Conservation (phyloP, 2,329 filamentous ascomycete species). For the Aspergillus sp. region DNA sequence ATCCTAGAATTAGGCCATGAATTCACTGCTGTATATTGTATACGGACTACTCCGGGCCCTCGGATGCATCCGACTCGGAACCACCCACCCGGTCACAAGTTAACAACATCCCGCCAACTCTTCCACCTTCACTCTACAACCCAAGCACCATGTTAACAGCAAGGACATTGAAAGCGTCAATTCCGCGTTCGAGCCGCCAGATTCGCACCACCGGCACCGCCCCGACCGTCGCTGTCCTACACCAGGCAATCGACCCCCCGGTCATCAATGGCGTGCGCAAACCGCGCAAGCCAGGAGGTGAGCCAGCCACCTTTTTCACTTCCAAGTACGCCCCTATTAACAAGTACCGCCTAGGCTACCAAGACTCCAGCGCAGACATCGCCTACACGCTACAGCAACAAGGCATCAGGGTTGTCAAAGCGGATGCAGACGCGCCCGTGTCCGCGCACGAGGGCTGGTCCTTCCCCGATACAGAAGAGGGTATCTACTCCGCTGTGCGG, state of each 20-base stretch:
- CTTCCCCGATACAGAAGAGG: conserved; percentile 46
- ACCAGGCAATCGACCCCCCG: conserved; percentile 50
- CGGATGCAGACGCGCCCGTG: conserved; percentile 29
- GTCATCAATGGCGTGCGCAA: conserved; percentile 50
- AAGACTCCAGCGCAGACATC: conserved; percentile 52
- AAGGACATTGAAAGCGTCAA: neutral
- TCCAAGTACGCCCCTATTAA: no score
- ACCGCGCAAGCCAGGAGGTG: conserved; percentile 51
- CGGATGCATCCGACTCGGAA: no score
- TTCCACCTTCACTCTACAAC: no score
- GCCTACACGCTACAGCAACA: conserved; percentile 40
- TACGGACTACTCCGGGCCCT: no score
- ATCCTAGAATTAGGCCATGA: no score
- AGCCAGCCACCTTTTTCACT: neutral
- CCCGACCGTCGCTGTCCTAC: conserved; percentile 45
- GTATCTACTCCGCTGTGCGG: conserved; percentile 42
- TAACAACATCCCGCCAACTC: no score
- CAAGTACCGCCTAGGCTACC: conserved; percentile 39
- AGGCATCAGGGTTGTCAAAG: conserved; percentile 35
- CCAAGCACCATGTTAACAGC: no score
- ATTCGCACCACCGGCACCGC: neutral
- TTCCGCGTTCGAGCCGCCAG: neutral
- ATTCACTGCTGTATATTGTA: no score
- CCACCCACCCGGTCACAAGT: no score
- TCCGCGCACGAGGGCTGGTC: conserved; percentile 38